Evolutionary conservation across 2,329 filamentous ascomycete genomes (phyloP), one percentile per base, ranked within the genome.

Genomic region (Aureobasidium sp.): DNA sequence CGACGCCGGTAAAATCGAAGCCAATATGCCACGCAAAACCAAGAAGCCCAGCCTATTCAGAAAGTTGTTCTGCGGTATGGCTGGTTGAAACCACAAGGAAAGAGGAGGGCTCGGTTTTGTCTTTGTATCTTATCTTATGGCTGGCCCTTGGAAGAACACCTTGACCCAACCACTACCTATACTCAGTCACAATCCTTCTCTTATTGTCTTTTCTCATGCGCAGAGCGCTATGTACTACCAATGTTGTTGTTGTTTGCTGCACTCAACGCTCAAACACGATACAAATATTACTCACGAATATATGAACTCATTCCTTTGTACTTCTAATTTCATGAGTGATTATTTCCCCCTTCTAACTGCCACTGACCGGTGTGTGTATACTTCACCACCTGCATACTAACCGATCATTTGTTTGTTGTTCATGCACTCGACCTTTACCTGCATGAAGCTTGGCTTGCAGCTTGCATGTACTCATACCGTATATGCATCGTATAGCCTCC

Each of bases 41-140:
- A 59, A 45, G 34, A 59, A 50, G 36, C 25, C 9, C 25, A 41
- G 44, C 34, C 42, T 9, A n/a, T 50, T 59, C 45, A 41, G 30
- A 50, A 59, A 27, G 9, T 36, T 59, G 1, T 59, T 59, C n/a
- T 59, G 57, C n/a, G 57, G 57, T 7, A 59, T 59, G 57, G 54
- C 42, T n/a, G 54, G 54, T 5, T 58, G 41, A 57, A 27, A 11
- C 2, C 1, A 9, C 36, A 11, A 3, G 29, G 25, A 6, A 44
- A 57, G 30, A 55, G 39, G 14, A 44, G 34, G 39, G 44, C 16
- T 29, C 11, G n/a, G 10, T 10, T 34, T 27, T 27, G 8, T 32
- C 6, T 3, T 54, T 29, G 10, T 36, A 34, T 34, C 21, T 6
- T 27, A 30, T 34, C 41, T 14, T 13, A 42, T 54, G 53, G 53